These are phyloP conservation scores for Ophiosphaerella narmari DNA, from an alignment of 2,329 filamentous ascomycete species.

Conservation along the genomic window DNA sequence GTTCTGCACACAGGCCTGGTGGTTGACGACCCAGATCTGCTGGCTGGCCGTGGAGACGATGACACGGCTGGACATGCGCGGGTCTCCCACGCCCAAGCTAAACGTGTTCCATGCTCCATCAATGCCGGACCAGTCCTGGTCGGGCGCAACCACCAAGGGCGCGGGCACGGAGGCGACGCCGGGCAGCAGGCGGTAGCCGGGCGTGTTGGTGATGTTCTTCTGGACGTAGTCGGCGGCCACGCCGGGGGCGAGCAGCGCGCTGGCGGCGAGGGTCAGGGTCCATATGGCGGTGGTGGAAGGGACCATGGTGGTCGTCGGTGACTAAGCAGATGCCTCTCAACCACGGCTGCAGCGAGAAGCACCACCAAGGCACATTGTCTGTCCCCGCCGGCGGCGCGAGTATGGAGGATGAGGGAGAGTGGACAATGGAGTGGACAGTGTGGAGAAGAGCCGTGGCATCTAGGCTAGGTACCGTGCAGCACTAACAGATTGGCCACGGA, in stretches of 20 bases:
- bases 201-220: constrained; percentile 25
- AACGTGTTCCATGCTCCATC: constrained; percentile 68
- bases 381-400: constrained; percentile 18
- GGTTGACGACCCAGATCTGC: constrained; percentile 69
- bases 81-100: constrained; percentile 61
- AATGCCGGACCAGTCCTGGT: constrained; percentile 47
- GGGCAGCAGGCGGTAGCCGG: constrained; percentile 21
- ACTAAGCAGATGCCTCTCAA: constrained; percentile 30
- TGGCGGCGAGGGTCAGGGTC: constrained; percentile 19
- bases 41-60: constrained; percentile 70
- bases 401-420: constrained; percentile 2
- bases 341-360: constrained; percentile 25
- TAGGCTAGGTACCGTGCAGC: too few relatives aligned
- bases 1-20: constrained; percentile 27
- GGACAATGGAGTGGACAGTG: constrained; percentile 2
- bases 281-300: constrained; percentile 16
- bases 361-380: constrained; percentile 33
- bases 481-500: constrained; percentile 28
- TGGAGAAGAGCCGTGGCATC: constrained; percentile 17
- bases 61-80: constrained; percentile 59
- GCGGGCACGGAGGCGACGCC: constrained; percentile 29
- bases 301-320: constrained; percentile 28
- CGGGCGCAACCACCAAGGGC: constrained; percentile 41
- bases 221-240: constrained; percentile 24
- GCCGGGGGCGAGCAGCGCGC: constrained; percentile 23